Percentiles rank a stretch among this genome's conserved stretches.
Conservation (phyloP, 768 basidiomycete genomes). For the Mycena kentingensis region DNA sequence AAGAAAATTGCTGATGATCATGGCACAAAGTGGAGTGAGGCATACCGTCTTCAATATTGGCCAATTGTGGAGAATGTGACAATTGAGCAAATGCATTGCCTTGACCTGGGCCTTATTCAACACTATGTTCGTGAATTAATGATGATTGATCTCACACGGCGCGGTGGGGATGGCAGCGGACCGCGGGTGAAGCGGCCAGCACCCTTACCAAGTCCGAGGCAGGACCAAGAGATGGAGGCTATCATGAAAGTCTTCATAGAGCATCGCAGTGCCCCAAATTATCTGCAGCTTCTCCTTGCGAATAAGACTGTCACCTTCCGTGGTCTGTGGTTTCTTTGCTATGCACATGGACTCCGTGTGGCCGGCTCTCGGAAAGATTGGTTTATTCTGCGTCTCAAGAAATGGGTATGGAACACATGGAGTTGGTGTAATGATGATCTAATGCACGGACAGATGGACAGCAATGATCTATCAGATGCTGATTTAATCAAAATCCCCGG, state of each 20-base stretch:
- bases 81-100: slow-evolving; percentile 44
- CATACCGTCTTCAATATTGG: slow-evolving; percentile 43
- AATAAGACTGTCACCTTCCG: not conserved
- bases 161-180: slow-evolving; percentile 15
- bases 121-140: slow-evolving; percentile 34
- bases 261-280: not conserved
- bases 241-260: not conserved
- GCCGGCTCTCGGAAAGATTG: slow-evolving; percentile 1
- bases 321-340: slow-evolving; percentile 8
- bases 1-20: slow-evolving; percentile 18
- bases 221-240: not conserved
- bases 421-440: not conserved
- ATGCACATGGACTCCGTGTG: not conserved
- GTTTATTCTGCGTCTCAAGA: slow-evolving; percentile 2
- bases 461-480: not conserved
- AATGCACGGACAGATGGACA: not conserved
- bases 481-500: not conserved
- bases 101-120: slow-evolving; percentile 36
- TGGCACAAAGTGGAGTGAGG: slow-evolving; percentile 25
- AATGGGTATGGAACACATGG: slow-evolving; percentile 1
- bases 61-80: slow-evolving; percentile 33
- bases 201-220: not conserved
- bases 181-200: not conserved
- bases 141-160: slow-evolving; percentile 22
- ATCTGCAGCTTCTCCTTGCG: not conserved